Percentiles rank a stretch among this genome's conserved stretches.
Conservation (phyloP, 805 yeast genomes). For the Spencermartinsiella europaea region DNA sequence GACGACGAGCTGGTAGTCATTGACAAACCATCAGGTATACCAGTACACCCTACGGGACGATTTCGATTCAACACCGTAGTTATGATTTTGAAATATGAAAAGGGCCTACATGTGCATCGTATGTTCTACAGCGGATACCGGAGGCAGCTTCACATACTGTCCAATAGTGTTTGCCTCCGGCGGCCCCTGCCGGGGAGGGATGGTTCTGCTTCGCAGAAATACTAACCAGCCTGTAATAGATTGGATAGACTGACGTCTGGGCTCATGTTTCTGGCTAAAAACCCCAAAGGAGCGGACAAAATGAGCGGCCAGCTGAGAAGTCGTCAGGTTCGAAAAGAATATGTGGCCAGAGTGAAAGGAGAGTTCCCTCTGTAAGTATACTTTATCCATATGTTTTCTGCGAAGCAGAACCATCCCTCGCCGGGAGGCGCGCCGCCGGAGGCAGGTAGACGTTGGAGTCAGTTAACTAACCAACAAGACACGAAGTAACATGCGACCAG, state of each 20-base stretch:
- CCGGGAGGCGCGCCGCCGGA: too few relatives aligned
- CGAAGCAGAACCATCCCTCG: background rate
- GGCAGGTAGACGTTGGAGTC: too few relatives aligned
- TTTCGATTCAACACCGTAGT: slow-evolving; percentile 80
- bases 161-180: too few relatives aligned
- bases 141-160: too few relatives aligned
- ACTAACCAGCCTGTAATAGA: slow-evolving; percentile 60
- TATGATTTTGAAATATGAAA: slow-evolving; percentile 67
- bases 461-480: slow-evolving; percentile 23
- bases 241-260: slow-evolving; percentile 91
- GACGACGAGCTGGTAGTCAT: slow-evolving; percentile 76
- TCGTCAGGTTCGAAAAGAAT: slow-evolving; percentile 71
- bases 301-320: slow-evolving; percentile 66
- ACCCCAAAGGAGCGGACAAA: slow-evolving; percentile 68
- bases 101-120: slow-evolving; percentile 60
- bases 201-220: too few relatives aligned
- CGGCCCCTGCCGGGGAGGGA: too few relatives aligned
- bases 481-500: slow-evolving; percentile 51
- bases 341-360: slow-evolving; percentile 84
- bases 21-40: slow-evolving; percentile 93
- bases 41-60: slow-evolving; percentile 88
- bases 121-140: slow-evolving; percentile 2
- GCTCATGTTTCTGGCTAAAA: slow-evolving; percentile 83
- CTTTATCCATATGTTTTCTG: background rate
- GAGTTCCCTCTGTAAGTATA: slow-evolving; percentile 56